These are phyloP conservation scores for Macrophomina phaseolina DNA, from an alignment of 2,329 filamentous ascomycete genomes.

Conservation along the genomic window DNA sequence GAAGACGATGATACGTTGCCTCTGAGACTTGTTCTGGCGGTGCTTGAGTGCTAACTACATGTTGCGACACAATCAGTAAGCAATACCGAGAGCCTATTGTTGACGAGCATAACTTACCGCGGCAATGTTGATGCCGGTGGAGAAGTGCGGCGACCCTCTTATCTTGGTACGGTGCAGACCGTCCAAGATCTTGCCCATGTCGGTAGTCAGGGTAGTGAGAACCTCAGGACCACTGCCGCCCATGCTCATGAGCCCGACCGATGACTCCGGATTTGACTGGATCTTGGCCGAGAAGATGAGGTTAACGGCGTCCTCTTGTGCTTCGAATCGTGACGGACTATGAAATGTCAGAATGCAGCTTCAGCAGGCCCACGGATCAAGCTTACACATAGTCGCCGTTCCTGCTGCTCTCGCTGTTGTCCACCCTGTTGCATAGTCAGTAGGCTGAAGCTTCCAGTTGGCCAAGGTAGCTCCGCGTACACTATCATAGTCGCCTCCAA, in stretches of 20 bases:
- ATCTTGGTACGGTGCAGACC: constrained; percentile 95
- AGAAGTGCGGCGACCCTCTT: constrained; percentile 83
- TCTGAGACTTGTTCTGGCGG: constrained; percentile 95
- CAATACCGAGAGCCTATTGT: no score
- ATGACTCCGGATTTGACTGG: constrained; percentile 93
- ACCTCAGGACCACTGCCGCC: constrained; percentile 97
- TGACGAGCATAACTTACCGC: constrained; percentile 65
- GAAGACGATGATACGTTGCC: constrained; percentile 96
- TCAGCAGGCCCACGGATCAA: constrained; percentile 27
- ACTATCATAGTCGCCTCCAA: constrained; percentile 99
- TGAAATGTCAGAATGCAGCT: constrained; percentile 19
- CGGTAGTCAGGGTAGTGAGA: constrained; percentile 92
- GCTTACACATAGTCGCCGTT: constrained; percentile 84
- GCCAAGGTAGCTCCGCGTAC: constrained; percentile 43
- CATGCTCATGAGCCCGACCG: constrained; percentile 98
- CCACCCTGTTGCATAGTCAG: constrained; percentile 64
- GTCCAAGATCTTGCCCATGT: constrained; percentile 93
- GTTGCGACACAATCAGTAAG: not conserved
- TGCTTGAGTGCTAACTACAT: constrained; percentile 91
- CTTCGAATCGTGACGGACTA: constrained; percentile 92
- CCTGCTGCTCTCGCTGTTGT: constrained; percentile 98
- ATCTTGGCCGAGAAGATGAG: constrained; percentile 96
- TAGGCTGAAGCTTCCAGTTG: constrained; percentile 27
- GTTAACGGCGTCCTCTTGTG: constrained; percentile 92
- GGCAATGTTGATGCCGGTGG: constrained; percentile 93